Percentiles rank a stretch among this genome's conserved stretches.
phyloP scores from a whole-genome alignment of 2,329 filamentous ascomycete genomes.

The Sphaerulina musiva region DNA sequence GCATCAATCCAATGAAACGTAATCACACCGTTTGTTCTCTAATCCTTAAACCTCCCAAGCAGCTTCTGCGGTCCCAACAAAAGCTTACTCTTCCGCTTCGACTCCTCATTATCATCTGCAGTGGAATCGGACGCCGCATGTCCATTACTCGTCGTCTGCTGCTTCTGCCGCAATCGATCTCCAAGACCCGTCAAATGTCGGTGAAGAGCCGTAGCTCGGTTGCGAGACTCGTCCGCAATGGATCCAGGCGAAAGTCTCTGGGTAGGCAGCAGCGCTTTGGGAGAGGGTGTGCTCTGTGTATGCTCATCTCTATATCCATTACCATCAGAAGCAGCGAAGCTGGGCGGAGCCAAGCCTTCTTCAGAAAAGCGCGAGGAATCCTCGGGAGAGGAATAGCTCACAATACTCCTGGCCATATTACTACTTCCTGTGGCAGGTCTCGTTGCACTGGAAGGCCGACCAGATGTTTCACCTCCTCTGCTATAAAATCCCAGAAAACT shows the following conservation, averaged over 20 bases:
- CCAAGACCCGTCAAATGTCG: conserved; percentile 30
- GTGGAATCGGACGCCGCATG: neutral
- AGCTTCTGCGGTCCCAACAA: conserved; percentile 40
- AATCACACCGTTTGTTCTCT: conserved; percentile 4
- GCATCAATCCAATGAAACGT: neutral
- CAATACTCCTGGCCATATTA: conserved; percentile 25
- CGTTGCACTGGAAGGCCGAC: conserved; percentile 25
- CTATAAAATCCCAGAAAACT: conserved; percentile 21
- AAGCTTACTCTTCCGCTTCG: conserved; percentile 37
- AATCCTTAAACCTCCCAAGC: conserved; percentile 34
- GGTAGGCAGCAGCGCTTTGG: conserved; percentile 1
- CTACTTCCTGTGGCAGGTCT: conserved; percentile 19
- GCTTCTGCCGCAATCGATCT: conserved; percentile 24
- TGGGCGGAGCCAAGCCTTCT: neutral
- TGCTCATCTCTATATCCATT: conserved; percentile 1
- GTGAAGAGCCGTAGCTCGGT: conserved; percentile 26
- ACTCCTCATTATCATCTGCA: conserved; percentile 30
- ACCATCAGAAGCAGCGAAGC: neutral
- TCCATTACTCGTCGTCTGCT: conserved; percentile 1
- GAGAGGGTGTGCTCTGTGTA: conserved; percentile 2
- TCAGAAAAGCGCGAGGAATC: conserved; percentile 15
- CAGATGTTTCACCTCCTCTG: conserved; percentile 18
- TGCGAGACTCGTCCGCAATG: conserved; percentile 11
- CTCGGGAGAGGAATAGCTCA: conserved; percentile 20
- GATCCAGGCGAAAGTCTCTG: neutral